Evolutionary conservation across 108 stramenopile species (phyloP).

Genomic region (Seminavis robusta): DNA sequence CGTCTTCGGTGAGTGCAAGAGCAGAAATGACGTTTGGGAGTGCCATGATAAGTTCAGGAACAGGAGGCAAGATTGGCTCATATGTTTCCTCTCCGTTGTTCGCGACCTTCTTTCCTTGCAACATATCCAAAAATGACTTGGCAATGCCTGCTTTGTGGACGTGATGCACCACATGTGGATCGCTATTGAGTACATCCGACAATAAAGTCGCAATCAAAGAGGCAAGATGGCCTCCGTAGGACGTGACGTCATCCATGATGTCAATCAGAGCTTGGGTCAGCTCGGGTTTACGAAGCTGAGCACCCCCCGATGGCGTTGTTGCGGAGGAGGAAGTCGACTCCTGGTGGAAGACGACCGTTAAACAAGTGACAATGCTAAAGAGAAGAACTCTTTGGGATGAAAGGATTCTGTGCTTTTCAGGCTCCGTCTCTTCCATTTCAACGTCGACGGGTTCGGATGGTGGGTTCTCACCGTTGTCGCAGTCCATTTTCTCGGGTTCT

Average conservation of each 20-base stretch:
- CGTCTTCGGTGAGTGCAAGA: conserved; percentile 84
- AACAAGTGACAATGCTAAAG: conserved; percentile 77
- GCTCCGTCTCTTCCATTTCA: conserved; percentile 4
- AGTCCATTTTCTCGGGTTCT: conserved; percentile 19
- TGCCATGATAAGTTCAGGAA: conserved; percentile 87
- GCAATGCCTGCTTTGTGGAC: conserved; percentile 81
- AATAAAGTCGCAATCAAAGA: conserved; percentile 67
- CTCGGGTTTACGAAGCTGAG: conserved; percentile 60
- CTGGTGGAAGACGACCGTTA: conserved; percentile 81
- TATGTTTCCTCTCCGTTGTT: conserved; percentile 10
- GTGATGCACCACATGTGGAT: conserved; percentile 79
- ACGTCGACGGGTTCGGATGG: too few species aligned
- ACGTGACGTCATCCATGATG: conserved; percentile 58
- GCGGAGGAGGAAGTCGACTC: conserved; percentile 42
- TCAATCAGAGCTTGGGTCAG: conserved; percentile 53
- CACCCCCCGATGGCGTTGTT: conserved; percentile 39
- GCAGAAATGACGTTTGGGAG: conserved; percentile 87
- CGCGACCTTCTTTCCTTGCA: conserved; percentile 30
- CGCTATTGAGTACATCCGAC: conserved; percentile 85
- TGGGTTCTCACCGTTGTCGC: too few species aligned
- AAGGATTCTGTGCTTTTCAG: conserved; percentile 15
- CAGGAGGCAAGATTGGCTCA: conserved; percentile 55
- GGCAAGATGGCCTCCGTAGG: conserved; percentile 75
- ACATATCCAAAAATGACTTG: conserved; percentile 61
- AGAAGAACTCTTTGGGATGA: conserved; percentile 69